phyloP scores from a whole-genome alignment of 176 grass and related monocot species.

The Microstegium vimineum region DNA sequence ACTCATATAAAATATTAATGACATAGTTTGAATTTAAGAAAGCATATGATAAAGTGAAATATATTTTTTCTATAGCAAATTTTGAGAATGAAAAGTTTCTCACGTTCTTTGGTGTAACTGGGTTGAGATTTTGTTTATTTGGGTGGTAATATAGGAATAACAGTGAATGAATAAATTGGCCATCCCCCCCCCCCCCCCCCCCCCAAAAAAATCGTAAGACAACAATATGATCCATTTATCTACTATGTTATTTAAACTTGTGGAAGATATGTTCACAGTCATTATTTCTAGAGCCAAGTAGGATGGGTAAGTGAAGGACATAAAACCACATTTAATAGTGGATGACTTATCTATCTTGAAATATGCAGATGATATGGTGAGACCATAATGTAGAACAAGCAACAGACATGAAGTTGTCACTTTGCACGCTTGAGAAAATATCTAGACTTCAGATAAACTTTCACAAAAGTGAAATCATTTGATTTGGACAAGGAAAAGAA shows the following conservation, averaged over 20 bases:
- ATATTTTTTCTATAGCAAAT: neutral
- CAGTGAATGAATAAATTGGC: neutral
- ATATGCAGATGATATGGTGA: too few species aligned
- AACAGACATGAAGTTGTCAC: neutral
- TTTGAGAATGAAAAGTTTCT: neutral
- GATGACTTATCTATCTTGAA: neutral
- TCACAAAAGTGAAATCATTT: neutral
- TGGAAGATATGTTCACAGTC: neutral
- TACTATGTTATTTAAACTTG: neutral
- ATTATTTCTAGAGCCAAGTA: too few species aligned
- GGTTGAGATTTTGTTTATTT: too few species aligned
- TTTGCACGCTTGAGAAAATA: too few species aligned
- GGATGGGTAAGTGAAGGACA: neutral
- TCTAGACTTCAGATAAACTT: neutral
- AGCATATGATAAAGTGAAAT: neutral
- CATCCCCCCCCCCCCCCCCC: too few species aligned
- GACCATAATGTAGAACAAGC: neutral
- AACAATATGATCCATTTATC: neutral
- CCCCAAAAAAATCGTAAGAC: neutral
- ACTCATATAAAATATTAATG: neutral
- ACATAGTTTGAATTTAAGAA: neutral
- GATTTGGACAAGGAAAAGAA: neutral
- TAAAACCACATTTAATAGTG: neutral
- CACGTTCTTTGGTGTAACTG: neutral
- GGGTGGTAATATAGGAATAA: too few species aligned